A percentile compares a stretch with the other conserved stretches of the same genome.
Conservation (phyloP, 2,329 filamentous ascomycete species). For the Cladosporium velox region DNA sequence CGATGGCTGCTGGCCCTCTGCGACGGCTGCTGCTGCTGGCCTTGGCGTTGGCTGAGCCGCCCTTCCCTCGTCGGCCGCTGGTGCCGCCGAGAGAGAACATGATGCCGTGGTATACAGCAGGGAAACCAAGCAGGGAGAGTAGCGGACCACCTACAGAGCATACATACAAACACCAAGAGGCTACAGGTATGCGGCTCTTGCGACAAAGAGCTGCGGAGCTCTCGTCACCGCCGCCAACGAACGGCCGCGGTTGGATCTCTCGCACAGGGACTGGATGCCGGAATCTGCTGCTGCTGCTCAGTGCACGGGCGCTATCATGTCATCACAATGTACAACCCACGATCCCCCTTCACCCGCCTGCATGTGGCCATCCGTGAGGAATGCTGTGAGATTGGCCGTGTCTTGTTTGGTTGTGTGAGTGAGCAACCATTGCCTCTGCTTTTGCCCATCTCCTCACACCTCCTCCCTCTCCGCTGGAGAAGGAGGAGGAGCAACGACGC, state of each 20-base stretch:
- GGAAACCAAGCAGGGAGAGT: neutral
- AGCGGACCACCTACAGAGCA: neutral
- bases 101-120: neutral
- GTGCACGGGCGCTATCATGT: slow-evolving; percentile 8
- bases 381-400: neutral
- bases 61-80: no score
- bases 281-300: neutral
- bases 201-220: slow-evolving; percentile 15
- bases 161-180: neutral
- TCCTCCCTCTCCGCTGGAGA: neutral
- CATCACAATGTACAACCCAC: slow-evolving; percentile 14
- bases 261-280: neutral
- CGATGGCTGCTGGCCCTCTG: neutral
- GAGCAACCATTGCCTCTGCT: neutral
- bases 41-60: neutral
- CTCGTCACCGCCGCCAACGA: slow-evolving; percentile 6
- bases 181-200: neutral
- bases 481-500: neutral
- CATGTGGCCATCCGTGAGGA: slow-evolving; percentile 1
- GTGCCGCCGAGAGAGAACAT: neutral
- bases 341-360: neutral
- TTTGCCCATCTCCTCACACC: neutral
- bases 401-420: neutral
- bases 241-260: slow-evolving; percentile 8
- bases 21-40: neutral